Evolutionary conservation across 352 stramenopile species (phyloP), one percentile per base, ranked within the genome.

Genomic region (Phytophthora colocasiae): DNA sequence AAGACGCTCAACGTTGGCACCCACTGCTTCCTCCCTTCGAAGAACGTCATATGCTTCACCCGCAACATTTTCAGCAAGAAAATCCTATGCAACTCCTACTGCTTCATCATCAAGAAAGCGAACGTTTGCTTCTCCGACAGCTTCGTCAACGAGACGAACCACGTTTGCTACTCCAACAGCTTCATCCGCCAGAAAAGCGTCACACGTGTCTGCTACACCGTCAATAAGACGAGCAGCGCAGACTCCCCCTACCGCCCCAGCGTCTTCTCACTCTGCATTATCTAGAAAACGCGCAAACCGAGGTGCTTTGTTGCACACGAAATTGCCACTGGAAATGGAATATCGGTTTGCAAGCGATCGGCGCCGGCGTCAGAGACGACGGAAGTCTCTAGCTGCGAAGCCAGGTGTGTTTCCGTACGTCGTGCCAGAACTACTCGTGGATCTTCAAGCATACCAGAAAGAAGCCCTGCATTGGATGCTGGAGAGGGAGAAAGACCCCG

Each of bases 391-490:
- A 32, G 74, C 66, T 12, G 50, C 62, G 6, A 84, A 81, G n/a
- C 68, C 70, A 9, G 70, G 73, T 6, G 71, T 76, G 4, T 81
- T 83, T 17, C 73, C 77, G 11, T 85, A 76, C 29, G 61, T 77
- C 7, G 45, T 81, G 11, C 81, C 85, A 1, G 79, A 91, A 34
- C 78, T 87, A 11, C 60, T 78, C 14, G 75, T 89, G 4, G 81
- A 90, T n/a, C 67, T 93, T 24, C 73, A 82, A 26, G 67, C 77
- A 10, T 98, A 98, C 52, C 92, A 98, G 67, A 74, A 82, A 38
- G 77, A 87, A 36, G 92, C 92, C 19, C 78, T 98, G 0, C 59
- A 89, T 10, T 98, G 94, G 94, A 98, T 98, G 94, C 64, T 86
- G 4, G 61, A 71, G 31, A 69, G 85, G 60, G 85, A 94, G 43